Evolutionary conservation across 768 basidiomycete genomes (phyloP), one percentile per base, ranked within the genome.

Genomic region (Leucogyrophana mollusca): DNA sequence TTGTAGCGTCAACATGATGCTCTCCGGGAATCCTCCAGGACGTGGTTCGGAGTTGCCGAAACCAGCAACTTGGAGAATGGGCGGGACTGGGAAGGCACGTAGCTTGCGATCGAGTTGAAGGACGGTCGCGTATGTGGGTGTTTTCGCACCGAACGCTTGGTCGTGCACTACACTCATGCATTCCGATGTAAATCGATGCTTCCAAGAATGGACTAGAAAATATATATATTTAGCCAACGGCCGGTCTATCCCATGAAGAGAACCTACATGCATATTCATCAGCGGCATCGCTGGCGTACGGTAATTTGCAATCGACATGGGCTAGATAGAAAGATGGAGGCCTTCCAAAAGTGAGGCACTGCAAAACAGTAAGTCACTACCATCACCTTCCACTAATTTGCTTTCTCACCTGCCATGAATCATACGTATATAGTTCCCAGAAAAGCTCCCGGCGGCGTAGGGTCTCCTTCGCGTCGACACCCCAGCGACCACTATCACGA

Each of bases 141-240:
- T 78, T 62, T 79, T 83, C 20, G 83, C 83, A 9, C 82, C 82
- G 50, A 83, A 86, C 0, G 84, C 84, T 60, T 86, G 82, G 53
- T 86, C 84, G 50, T 84, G 81, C 44, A 86, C 72, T 5, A 80
- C 65, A 30, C 78, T 78, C 80, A 86, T 82, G 56, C 83, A 85
- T 57, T 85, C 82, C 1, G 81, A 79, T 16, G 75, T 69, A 49
- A 84, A 85, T 22, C 79, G 74, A 54, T 86, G 82, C 63, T 86
- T 86, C 84, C 84, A 86, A 17, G 77, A 72, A 49, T 83, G 74
- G 61, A 76, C 84, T 85, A n/a, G 3, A 1, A 39, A 45, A 43
- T 30, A 13, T 30, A 13, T 30, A 30, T 7, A 30, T 30, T 30
- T 30, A 30, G 27, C 13, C 27, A 30, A 7, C 13, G 27, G 7